Base-by-base conservation (phyloP, 306 rosid genomes). In the Corylus avellana region DNA sequence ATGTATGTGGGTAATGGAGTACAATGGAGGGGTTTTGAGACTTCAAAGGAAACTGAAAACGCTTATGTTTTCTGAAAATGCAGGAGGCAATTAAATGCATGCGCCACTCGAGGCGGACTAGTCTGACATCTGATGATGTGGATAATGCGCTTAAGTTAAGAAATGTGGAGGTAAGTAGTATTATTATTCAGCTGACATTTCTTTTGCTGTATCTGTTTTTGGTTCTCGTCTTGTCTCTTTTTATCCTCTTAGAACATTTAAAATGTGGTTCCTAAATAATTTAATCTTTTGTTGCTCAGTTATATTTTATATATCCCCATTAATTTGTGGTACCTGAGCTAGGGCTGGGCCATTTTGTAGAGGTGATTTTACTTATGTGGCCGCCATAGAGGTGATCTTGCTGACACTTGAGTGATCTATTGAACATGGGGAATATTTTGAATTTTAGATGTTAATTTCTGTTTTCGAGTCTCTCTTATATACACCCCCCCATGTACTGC, bases 31-130 rank as follows among this genome's bases (percentile, higher is more conserved):
- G 53, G 25, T 7, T 54, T 71, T 22, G 2, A 56, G 18, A 25
- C 46, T 63, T 32, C 25, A 8, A 73, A 20, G 62, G 75, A 57
- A 75, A 74, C 37, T 67, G 9, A 32, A 11, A 55, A 53, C 39
- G 20, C 58, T 68, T 82, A 67, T 71, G 72, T 77, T 6, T 58
- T 37, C 51, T 79, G 72, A 80, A 84, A 75, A 62, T 63, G 73
- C 87, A 94, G 98, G 98, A 94, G 85, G 90, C 98, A 10, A 86
- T 94, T 75, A 94, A 92, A 84, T 94, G 98, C 81, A 94, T 94
- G 98, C 94, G 93, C 51, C 98, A 94, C 76, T 88, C 97, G 0
- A 90, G 69, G 82, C 79, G 98, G 81, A 91, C 97, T 66, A 75
- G 75, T 70, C 90, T 94, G 71, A 85, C 89, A 16, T 58, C 92